Evolutionary conservation across 2,329 filamentous ascomycete genomes (phyloP), one percentile per base, ranked within the genome.

Genomic region (Thelonectria discophora): DNA sequence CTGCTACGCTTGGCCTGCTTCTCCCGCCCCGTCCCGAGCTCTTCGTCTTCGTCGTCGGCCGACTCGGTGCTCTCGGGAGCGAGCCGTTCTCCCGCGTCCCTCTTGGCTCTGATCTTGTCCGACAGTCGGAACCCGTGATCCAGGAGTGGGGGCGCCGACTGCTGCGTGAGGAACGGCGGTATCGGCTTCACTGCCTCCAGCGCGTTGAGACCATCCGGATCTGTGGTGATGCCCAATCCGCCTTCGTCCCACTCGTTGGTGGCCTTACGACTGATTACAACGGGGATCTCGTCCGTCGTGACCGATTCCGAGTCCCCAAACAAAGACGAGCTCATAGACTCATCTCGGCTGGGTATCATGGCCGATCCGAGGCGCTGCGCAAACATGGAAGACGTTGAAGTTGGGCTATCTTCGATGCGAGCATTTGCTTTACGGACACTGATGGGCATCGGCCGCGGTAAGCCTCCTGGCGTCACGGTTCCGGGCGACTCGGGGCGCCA

Each of bases 41-140:
- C 94, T 62, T 97, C 94, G 66, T 97, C 94, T 77, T 97, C 94
- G 69, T 97, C 94, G 71, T 97, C 94, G 5, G 94, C 94, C 30
- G 92, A 97, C 71, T 97, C 94, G 57, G 82, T 86, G 37, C 91
- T 89, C 69, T 97, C 92, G 39, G 88, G 79, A 15, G 87, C 85
- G 46, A 88, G 86, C 69, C 87, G 92, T 71, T 97, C 92, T 34
- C 92, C 78, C 7, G 88, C 88, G 66, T 93, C 90, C 32, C 90
- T 87, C 75, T 91, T 94, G 3, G 87, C 86, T 65, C 86, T 88
- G 21, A 93, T 85, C 65, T 90, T 88, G 71, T 97, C 93, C 2
- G 88, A 81, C 4, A 91, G 92, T 24, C 88, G 88, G 63, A 80
- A 78, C 12, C 80, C 76, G 32, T 81, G 77, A 65, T 88, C 84